phyloP scores from a whole-genome alignment of 164 flowering plant species.

The Kingdonia uniflora region DNA sequence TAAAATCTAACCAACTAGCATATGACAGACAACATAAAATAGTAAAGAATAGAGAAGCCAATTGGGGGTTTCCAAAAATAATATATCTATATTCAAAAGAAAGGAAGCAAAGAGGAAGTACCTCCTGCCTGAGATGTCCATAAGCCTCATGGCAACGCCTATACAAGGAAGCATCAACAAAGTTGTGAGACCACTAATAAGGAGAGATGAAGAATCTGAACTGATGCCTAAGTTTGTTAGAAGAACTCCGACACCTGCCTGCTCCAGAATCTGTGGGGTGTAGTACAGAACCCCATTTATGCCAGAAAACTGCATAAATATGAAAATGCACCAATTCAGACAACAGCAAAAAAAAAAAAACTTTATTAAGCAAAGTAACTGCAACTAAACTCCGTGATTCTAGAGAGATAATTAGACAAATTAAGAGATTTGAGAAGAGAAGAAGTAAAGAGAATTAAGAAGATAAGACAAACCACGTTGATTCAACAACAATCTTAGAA shows the following conservation, averaged over 20 bases:
- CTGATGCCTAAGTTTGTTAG: constrained; percentile 60
- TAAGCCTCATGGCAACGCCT: constrained; percentile 83
- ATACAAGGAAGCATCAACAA: constrained; percentile 89
- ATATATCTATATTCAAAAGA: too few relatives aligned
- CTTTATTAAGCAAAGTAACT: not conserved
- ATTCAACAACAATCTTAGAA: too few relatives aligned
- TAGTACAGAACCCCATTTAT: constrained; percentile 91
- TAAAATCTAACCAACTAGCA: too few relatives aligned
- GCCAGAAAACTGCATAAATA: constrained; percentile 66
- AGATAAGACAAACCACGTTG: too few relatives aligned
- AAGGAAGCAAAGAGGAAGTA: constrained; percentile 16
- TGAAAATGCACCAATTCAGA: constrained; percentile 1
- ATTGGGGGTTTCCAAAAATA: too few relatives aligned
- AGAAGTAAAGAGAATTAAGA: too few relatives aligned
- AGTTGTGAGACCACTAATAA: constrained; percentile 77
- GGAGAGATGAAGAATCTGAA: constrained; percentile 61
- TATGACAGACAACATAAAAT: too few relatives aligned
- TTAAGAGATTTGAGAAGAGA: too few relatives aligned
- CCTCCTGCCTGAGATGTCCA: constrained; percentile 94
- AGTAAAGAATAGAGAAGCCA: too few relatives aligned
- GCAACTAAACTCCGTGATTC: not conserved
- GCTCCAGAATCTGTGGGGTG: constrained; percentile 86
- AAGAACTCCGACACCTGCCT: constrained; percentile 84
- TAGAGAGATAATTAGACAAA: too few relatives aligned
- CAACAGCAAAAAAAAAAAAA: not conserved